Evolutionary conservation across 352 stramenopile species (phyloP).

Genomic region (Phytophthora rubi): DNA sequence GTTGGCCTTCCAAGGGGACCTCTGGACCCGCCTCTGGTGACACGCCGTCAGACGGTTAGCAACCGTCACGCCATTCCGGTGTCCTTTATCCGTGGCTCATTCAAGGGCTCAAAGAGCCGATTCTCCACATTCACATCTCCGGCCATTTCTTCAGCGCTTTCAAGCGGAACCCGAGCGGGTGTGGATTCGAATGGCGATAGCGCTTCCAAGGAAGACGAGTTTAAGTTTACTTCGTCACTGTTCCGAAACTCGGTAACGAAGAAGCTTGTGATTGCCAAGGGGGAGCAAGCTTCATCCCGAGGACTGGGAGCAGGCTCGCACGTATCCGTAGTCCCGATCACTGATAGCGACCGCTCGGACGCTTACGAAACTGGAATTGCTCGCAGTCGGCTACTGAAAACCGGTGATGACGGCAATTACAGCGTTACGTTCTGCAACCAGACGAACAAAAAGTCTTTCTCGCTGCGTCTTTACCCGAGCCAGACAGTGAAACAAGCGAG

Average conservation of each 20-base stretch:
- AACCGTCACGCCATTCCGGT: constrained; percentile 66
- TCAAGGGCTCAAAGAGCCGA: constrained; percentile 75
- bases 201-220: constrained; percentile 52
- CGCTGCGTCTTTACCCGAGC: constrained; percentile 53
- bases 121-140: constrained; percentile 60
- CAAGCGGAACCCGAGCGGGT: constrained; percentile 22
- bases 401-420: constrained; percentile 64
- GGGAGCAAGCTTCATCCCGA: constrained; percentile 33
- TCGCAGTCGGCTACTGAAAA: constrained; percentile 44
- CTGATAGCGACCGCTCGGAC: constrained; percentile 50
- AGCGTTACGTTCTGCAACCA: constrained; percentile 69
- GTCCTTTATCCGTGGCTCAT: constrained; percentile 77
- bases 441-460: constrained; percentile 75
- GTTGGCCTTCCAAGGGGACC: constrained; percentile 72
- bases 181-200: constrained; percentile 24
- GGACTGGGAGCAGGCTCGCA: constrained; percentile 30
- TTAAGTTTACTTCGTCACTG: constrained; percentile 70
- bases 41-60: constrained; percentile 61
- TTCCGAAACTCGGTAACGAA: constrained; percentile 63
- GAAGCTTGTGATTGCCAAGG: constrained; percentile 69
- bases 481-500: constrained; percentile 66
- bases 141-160: constrained; percentile 24
- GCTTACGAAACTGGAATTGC: constrained; percentile 34
- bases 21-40: constrained; percentile 58
- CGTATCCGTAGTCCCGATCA: constrained; percentile 64